Evolutionary conservation across 1,284 basidiomycete genomes (phyloP), one percentile per base, ranked within the genome.

Genomic region (Ustilago shanxiensis): DNA sequence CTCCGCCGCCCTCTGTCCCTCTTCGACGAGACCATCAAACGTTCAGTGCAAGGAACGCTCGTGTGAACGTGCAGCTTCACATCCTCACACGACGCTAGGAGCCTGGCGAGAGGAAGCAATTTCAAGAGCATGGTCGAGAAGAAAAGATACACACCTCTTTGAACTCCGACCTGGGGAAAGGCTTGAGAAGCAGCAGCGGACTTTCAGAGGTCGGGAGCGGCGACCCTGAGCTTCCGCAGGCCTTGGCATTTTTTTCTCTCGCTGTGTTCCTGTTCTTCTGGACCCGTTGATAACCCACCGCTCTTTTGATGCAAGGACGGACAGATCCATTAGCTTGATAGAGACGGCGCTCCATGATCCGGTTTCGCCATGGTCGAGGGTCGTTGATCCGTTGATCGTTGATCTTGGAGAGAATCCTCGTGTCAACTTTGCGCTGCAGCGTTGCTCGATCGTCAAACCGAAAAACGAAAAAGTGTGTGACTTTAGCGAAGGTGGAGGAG

Each of bases 161-260:
- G 51, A 62, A 62, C 60, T 62, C 60, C 60, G 60, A 62, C 37
- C 18, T 54, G 60, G 45, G 44, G 60, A 35, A 56, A 5, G 37
- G 52, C 16, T 14, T 16, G 14, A 24, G 28, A 39, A 26, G n/a
- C 11, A 41, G 39, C 16, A n/a, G 39, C 39, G 39, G 39, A 41
- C 49, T 49, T 45, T n/a, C 24, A 33, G 31, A 14, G 33, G 45
- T 51, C 47, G 45, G 57, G 49, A 51, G 35, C 47, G 26, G 24
- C 10, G 33, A 50, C 58, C 33, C n/a, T 45, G 49, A 45, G 6
- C 47, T 35, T 31, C 47, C 45, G 57, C 49, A 60, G 58, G 49
- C n/a, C 58, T 60, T 52, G 58, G 58, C 58, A 60, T 51, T 60
- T 28, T 18, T 33, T 24, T 33, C 16, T 26, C 29, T 39, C 11